Evolutionary conservation across 2,329 filamentous ascomycete species (phyloP).

Genomic region (Coniochaeta sp.): DNA sequence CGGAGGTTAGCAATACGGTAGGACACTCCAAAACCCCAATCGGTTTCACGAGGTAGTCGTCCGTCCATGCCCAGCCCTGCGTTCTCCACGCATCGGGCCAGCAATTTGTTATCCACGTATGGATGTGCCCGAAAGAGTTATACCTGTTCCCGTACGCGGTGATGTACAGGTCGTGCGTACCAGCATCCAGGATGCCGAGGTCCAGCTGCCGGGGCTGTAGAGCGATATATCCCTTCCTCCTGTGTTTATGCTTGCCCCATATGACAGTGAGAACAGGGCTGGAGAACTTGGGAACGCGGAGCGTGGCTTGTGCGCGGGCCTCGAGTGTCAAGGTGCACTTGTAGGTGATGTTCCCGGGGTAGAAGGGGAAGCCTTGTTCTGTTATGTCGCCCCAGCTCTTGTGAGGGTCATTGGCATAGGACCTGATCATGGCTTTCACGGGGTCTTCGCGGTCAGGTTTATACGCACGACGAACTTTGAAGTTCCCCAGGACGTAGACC

Average conservation of each 20-base stretch:
- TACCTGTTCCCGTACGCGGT: slow-evolving; percentile 20
- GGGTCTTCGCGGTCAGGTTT: background rate
- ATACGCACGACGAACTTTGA: slow-evolving; percentile 13
- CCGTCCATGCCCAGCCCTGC: slow-evolving; percentile 4
- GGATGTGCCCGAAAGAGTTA: slow-evolving; percentile 20
- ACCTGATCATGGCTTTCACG: slow-evolving; percentile 6
- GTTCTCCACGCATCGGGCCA: slow-evolving; percentile 9
- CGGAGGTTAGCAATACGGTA: background rate
- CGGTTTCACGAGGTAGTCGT: slow-evolving; percentile 3
- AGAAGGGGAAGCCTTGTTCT: slow-evolving; percentile 19
- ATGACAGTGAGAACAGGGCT: slow-evolving; percentile 15
- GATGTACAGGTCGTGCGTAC: slow-evolving; percentile 13
- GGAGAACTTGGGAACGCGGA: slow-evolving; percentile 15
- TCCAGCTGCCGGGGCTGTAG: slow-evolving; percentile 16
- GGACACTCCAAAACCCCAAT: slow-evolving; percentile 4
- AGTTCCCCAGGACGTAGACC: slow-evolving; percentile 21
- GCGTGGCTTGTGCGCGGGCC: background rate
- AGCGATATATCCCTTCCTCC: slow-evolving; percentile 16
- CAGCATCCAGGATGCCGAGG: slow-evolving; percentile 9
- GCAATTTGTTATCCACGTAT: slow-evolving; percentile 13
- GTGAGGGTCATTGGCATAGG: slow-evolving; percentile 5
- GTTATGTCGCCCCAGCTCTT: slow-evolving; percentile 19
- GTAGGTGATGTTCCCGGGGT: slow-evolving; percentile 20
- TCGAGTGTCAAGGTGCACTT: slow-evolving; percentile 7
- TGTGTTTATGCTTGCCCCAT: background rate